Evolutionary conservation across 192 early-diverging fungal species (phyloP).

Genomic region (Coemansia sp.): DNA sequence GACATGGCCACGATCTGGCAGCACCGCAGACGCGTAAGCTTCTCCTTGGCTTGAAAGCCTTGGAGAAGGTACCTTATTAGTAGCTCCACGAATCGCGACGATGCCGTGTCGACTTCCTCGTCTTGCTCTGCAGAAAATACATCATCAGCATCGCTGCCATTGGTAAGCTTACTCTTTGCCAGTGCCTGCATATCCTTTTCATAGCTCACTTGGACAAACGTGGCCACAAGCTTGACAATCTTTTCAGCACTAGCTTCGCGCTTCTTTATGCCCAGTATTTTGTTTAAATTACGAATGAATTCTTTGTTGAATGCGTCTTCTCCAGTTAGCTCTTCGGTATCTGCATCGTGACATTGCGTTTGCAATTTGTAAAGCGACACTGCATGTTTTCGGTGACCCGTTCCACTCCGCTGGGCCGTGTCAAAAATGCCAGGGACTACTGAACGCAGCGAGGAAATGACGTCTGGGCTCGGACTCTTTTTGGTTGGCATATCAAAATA

Average conservation of each 20-base stretch:
- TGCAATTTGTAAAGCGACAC: conserved; percentile 74
- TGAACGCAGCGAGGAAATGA: conserved; percentile 48
- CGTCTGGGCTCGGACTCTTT: conserved; percentile 36
- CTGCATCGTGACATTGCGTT: conserved; percentile 51
- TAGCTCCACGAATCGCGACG: conserved; percentile 67
- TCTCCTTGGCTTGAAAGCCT: conserved; percentile 79
- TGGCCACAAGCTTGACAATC: conserved; percentile 69
- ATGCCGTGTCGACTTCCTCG: conserved; percentile 53
- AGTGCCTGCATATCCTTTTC: conserved; percentile 56
- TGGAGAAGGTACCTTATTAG: conserved; percentile 68
- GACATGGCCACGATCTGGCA: conserved; percentile 76
- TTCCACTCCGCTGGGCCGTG: conserved; percentile 65
- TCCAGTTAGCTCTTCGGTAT: conserved; percentile 44
- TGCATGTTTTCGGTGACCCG: conserved; percentile 69
- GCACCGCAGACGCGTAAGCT: conserved; percentile 68
- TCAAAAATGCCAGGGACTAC: conserved; percentile 70
- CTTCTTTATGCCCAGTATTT: conserved; percentile 72
- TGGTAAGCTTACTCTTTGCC: conserved; percentile 11
- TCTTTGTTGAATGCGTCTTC: conserved; percentile 73
- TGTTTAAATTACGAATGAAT: conserved; percentile 77
- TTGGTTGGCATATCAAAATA: conserved; percentile 24
- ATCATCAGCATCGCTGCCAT: conserved; percentile 24
- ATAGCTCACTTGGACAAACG: conserved; percentile 68
- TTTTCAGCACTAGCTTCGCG: conserved; percentile 68
- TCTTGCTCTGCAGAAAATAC: conserved; percentile 25